Evolutionary conservation across 176 grass and related monocot species (phyloP), one percentile per base, ranked within the genome.

Genomic region (Musa schizocarpa): DNA sequence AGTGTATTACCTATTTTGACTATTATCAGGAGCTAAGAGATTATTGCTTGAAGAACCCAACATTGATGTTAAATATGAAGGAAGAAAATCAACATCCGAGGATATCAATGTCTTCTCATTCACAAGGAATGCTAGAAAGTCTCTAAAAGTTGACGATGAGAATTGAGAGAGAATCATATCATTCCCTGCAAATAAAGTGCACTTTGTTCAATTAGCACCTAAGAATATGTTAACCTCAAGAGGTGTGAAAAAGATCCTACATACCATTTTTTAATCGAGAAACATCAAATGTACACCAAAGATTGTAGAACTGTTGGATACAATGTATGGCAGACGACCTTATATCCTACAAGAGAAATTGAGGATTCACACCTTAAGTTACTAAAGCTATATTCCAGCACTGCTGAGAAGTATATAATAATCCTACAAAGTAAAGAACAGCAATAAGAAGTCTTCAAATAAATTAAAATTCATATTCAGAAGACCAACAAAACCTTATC

Each of bases 41-140:
- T 93, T 80, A 48, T 93, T 59, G 77, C 43, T 53, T 54, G 88
- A 87, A 65, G 76, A 79, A 80, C 85, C 80, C 65, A 97, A 77
- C 74, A 93, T 83, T 68, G 94, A 92, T 2, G 86, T 81, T 54
- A 97, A 80, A 93, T 85, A 97, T 66, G 88, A 82, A 80, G 81
- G 77, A 72, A 93, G 84, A 90, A 90, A 97, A 71, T 25, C 83
- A 23, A 80, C 69, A 68, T 97, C 88, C 9, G 90, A 97, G 53
- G 81, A 84, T 52, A 97, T 93, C 88, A 93, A 87, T 61, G 79
- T 80, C 77, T 90, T 90, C 83, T 97, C 87, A 77, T 82, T 82
- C 52, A 87, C 78, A 61, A 97, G 74, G 34, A 86, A 87, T 43
- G 87, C 90, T 13, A 97, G 79, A 74, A 97, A 87, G 72, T 84